A percentile compares a stretch with the other conserved stretches of the same genome.
These are phyloP conservation scores for Mucor piriformis DNA, from an alignment of 371 early-diverging fungal genomes.

Conservation along the genomic window DNA sequence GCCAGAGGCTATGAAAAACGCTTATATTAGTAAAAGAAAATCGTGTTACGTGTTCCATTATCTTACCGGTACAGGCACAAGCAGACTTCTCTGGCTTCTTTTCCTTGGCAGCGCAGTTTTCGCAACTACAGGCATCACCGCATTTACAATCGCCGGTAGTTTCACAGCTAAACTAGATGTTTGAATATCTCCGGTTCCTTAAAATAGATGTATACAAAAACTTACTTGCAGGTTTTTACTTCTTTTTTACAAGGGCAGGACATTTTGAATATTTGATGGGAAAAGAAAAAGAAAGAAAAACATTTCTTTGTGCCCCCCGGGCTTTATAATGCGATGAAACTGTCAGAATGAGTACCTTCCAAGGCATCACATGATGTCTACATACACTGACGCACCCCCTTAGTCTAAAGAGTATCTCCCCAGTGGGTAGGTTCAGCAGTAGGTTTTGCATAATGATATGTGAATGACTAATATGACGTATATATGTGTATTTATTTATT, in stretches of 20 bases:
- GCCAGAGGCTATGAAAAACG: slow-evolving; percentile 2
- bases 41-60: background rate
- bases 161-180: slow-evolving; percentile 6
- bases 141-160: slow-evolving; percentile 20
- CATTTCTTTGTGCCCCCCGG: background rate
- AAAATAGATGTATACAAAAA: background rate
- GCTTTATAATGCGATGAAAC: background rate
- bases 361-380: slow-evolving; percentile 14
- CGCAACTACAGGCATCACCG: slow-evolving; percentile 19
- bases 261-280: slow-evolving; percentile 15
- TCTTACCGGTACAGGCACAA: slow-evolving; percentile 23
- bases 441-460: too few species aligned
- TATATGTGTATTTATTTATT: background rate
- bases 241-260: slow-evolving; percentile 30
- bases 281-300: slow-evolving; percentile 7
- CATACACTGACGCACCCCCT: background rate
- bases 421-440: too few species aligned
- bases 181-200: background rate
- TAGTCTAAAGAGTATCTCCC: background rate
- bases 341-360: slow-evolving; percentile 18
- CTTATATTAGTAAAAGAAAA: background rate
- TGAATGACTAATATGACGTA: background rate
- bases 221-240: slow-evolving; percentile 22
- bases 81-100: slow-evolving; percentile 14
- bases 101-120: slow-evolving; percentile 18